A percentile compares a stretch with the other conserved stretches of the same genome.
phyloP scores from a whole-genome alignment of 768 basidiomycete species.

The Auriscalpium vulgare region DNA sequence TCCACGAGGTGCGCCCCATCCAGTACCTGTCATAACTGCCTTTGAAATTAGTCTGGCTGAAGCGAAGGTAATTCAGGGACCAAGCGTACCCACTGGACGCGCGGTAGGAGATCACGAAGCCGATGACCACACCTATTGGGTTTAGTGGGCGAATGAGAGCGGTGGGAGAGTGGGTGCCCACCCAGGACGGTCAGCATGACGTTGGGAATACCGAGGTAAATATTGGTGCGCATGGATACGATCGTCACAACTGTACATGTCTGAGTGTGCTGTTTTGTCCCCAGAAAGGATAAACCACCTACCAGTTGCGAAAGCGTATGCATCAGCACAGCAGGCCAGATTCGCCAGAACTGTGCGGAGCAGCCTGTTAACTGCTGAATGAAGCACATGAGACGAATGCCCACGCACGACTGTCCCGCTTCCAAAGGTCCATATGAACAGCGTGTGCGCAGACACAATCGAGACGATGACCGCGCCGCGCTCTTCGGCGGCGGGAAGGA shows the following conservation, averaged over 20 bases:
- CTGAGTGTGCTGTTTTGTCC: neutral
- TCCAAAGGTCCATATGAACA: conserved; percentile 30
- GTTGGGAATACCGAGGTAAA: conserved; percentile 40
- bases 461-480: neutral
- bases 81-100: conserved; percentile 46
- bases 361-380: neutral
- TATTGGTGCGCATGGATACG: conserved; percentile 31
- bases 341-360: conserved; percentile 40
- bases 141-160: neutral
- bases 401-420: conserved; percentile 32
- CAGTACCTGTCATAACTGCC: conserved; percentile 56
- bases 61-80: too few species aligned
- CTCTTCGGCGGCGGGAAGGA: conserved; percentile 6
- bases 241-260: conserved; percentile 31
- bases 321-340: conserved; percentile 61
- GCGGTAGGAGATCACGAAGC: conserved; percentile 52
- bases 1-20: conserved; percentile 47
- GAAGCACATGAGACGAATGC: too few species aligned
- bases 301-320: conserved; percentile 51
- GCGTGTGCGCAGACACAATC: conserved; percentile 3
- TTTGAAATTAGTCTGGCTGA: too few species aligned
- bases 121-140: conserved; percentile 46
- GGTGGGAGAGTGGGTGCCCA: conserved; percentile 17
- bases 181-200: conserved; percentile 57
- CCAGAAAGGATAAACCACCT: conserved; percentile 3